Evolutionary conservation across 2,329 filamentous ascomycete genomes (phyloP), one percentile per base, ranked within the genome.

Genomic region (Tolypocladium endophyticum): DNA sequence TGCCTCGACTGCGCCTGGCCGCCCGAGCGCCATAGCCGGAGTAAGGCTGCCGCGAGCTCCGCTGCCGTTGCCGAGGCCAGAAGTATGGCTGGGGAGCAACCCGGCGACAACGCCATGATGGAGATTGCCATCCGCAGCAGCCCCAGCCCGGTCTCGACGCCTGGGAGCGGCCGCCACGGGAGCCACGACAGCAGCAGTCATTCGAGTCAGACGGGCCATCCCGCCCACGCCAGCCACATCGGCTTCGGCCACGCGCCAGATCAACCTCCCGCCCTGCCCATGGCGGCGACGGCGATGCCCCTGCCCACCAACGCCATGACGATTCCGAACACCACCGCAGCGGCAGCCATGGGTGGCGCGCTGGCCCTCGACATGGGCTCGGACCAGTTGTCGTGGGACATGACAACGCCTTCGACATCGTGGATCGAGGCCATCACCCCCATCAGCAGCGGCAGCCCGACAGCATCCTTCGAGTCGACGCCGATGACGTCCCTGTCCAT

Each of bases 1-100:
- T 72, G 70, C 50, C 70, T 72, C 39, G 69, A 72, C 45, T 73
- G 71, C 61, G 62, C 65, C 4, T 72, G 70, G 70, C 69, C 70
- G 3, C 41, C 64, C 4, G 65, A 69, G 45, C 64, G 68, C 20
- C 61, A 62, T 38, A 54, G 53, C 53, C 65, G 64, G 56, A 59
- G 61, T 56, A 68, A 64, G 58, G 25, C 43, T 3, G 56, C 61
- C 3, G 50, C 60, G 41, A 57, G 58, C 38, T 57, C 61, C 6
- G 62, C 61, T 16, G 64, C 56, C 23, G 33, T 43, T 38, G 39
- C 61, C 20, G 36, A 59, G 16, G 28, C 30, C 3, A 53, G 35
- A 20, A 14, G n/a, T 12, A 3, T 53, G 50, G 30, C 30, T 6
- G 50, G 20, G 1, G 50, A 53, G 18, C 12, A 1, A 1, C 35